Base-by-base conservation (phyloP, 2,329 filamentous ascomycete species). In the Teratosphaeria destructans region DNA sequence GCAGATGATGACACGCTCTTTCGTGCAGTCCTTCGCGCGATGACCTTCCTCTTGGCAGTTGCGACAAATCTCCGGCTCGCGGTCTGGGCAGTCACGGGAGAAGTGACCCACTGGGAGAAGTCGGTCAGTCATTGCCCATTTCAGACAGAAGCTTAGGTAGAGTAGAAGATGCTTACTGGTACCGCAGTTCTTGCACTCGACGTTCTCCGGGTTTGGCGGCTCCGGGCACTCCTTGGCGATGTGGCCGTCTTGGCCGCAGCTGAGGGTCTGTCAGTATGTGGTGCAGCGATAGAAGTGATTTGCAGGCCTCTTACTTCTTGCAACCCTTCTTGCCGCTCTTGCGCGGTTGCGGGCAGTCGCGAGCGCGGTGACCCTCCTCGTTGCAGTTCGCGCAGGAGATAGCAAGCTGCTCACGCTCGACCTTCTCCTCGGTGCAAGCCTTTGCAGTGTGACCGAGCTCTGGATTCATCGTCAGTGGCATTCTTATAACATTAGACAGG, bases 281-380 rank as follows among this genome's bases (percentile, higher is more conserved):
- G n/a, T 16, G 52, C 26, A 32, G 1, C 14, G 29, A 32, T 11
- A 54, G 16, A 49, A 23, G 16, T 6, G 3, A 10, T 19, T 49
- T n/a, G 19, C n/a, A 19, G 43, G n/a, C 11, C 67, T 78, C 76
- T 73, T 81, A 84, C 62, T 83, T 82, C n/a, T 52, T 57, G 54
- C 67, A 67, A 19, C 55, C 59, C 11, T 52, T 32, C 56, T 58
- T 61, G 56, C 39, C 32, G 16, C 54, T 52, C 12, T 61, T 60
- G 55, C 65, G 64, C 27, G 81, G 84, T 70, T 85, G 76, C 35
- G 86, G 83, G 68, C 85, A 88, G 68, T 88, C 85, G 53, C 79
- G 79, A 43, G 81, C 79, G 67, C 82, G 73, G 63, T 85, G 82
- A 27, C 82, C 82, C 37, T 77, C 69, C 61, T 79, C 70, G 26